These are phyloP conservation scores for Aspergillus spinulosporus DNA, from an alignment of 2,329 filamentous ascomycete genomes.

Conservation along the genomic window DNA sequence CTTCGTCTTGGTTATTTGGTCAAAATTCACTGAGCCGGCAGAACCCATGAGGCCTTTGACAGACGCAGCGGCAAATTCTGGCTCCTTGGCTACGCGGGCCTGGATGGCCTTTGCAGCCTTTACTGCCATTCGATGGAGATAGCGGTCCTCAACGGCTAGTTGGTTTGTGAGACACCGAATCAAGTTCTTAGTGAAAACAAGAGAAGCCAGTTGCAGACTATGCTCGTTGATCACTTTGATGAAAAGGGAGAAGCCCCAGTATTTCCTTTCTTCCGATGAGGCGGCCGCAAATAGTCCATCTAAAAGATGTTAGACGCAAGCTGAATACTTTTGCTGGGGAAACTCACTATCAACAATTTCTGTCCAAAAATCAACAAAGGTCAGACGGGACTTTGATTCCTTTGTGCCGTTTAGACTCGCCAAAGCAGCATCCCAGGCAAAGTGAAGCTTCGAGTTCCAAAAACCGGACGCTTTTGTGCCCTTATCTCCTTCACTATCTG, in stretches of 20 bases:
- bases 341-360: constrained; percentile 78
- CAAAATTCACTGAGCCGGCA: constrained; percentile 74
- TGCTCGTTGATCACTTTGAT: constrained; percentile 66
- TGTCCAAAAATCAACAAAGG: constrained; percentile 78
- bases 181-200: constrained; percentile 79
- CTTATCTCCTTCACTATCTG: constrained; percentile 28
- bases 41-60: constrained; percentile 68
- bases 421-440: constrained; percentile 84
- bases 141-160: constrained; percentile 72
- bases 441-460: constrained; percentile 79
- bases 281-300: constrained; percentile 79
- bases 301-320: constrained; percentile 38
- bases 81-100: constrained; percentile 61
- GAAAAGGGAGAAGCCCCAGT: constrained; percentile 86
- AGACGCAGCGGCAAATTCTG: constrained; percentile 60
- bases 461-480: constrained; percentile 58
- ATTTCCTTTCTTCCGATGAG: constrained; percentile 85
- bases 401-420: constrained; percentile 38
- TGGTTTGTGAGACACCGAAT: constrained; percentile 82
- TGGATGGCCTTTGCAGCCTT: constrained; percentile 74
- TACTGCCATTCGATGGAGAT: constrained; percentile 74
- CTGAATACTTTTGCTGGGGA: background rate
- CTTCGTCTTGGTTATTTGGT: constrained; percentile 81
- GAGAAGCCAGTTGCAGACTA: constrained; percentile 52
- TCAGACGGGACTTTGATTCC: constrained; percentile 35